Evolutionary conservation across 805 yeast genomes (phyloP).

Genomic region (Schwanniomyces pseudopolymorphus): DNA sequence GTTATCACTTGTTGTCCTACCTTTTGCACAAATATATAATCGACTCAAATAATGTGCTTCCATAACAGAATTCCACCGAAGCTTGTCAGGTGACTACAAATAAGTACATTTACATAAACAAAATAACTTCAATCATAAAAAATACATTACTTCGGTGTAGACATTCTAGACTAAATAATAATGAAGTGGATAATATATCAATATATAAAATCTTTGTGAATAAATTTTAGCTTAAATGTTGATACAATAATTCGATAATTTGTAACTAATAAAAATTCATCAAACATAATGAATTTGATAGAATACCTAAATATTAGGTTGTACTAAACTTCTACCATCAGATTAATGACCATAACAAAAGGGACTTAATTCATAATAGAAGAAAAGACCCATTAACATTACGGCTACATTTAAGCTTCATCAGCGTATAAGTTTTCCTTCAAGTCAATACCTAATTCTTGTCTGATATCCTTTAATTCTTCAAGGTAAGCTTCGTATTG

Average conservation of each 20-base stretch:
- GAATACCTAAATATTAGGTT: neutral
- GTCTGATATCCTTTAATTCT: constrained; percentile 87
- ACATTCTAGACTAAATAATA: constrained; percentile 3
- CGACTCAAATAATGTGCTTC: neutral
- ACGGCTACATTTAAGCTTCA: constrained; percentile 18
- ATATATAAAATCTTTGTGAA: neutral
- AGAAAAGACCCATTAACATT: neutral
- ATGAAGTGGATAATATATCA: neutral
- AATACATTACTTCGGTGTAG: constrained; percentile 1
- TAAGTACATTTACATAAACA: neutral
- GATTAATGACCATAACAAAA: neutral
- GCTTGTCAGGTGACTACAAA: neutral
- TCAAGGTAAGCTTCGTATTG: constrained; percentile 96
- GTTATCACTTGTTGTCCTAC: neutral
- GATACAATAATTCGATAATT: neutral
- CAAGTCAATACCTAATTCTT: constrained; percentile 89
- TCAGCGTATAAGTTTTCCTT: constrained; percentile 76
- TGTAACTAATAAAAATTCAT: neutral
- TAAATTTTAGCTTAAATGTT: neutral
- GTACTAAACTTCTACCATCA: neutral
- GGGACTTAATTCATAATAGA: neutral
- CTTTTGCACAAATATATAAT: neutral
- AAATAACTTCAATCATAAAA: neutral
- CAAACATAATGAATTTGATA: neutral
- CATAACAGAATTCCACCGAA: neutral